Percentiles rank a stretch among this genome's conserved stretches.
Evolutionary conservation across 2,329 filamentous ascomycete genomes (phyloP).

Genomic region (Periglandula ipomoeae): DNA sequence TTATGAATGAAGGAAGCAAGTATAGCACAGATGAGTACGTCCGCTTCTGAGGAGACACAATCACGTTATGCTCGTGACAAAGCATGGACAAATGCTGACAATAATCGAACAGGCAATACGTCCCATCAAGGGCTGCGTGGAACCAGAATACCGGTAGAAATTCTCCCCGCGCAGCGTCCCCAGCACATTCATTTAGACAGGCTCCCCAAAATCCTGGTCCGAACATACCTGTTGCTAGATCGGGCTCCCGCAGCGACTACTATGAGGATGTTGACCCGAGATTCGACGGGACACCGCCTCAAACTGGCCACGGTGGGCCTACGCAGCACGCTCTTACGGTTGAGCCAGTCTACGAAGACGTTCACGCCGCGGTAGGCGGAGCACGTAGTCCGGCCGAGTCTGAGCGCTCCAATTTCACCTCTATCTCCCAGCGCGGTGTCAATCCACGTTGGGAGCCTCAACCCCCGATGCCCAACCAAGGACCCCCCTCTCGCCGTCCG

Average conservation of each 20-base stretch:
- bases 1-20: constrained; percentile 58
- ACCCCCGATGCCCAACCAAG: constrained; percentile 31
- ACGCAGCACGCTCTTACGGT: constrained; percentile 17
- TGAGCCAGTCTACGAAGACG: constrained; percentile 50
- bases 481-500: constrained; percentile 33
- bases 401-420: constrained; percentile 80
- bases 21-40: constrained; percentile 65
- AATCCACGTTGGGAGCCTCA: constrained; percentile 78
- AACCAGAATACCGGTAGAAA: constrained; percentile 34
- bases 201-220: constrained; percentile 28
- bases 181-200: constrained; percentile 26
- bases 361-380: constrained; percentile 40
- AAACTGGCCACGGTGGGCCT: constrained; percentile 31
- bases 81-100: not conserved
- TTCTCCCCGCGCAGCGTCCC: constrained; percentile 37
- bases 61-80: not conserved
- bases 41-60: not conserved
- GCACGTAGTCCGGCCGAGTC: constrained; percentile 66
- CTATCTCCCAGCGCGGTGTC: constrained; percentile 76
- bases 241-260: constrained; percentile 44
- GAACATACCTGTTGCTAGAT: constrained; percentile 24
- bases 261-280: constrained; percentile 91
- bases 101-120: constrained; percentile 33
- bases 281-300: constrained; percentile 36
- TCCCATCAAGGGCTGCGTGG: constrained; percentile 49